A percentile compares a stretch with the other conserved stretches of the same genome.
phyloP scores from a whole-genome alignment of 495 filamentous ascomycete genomes.

The Aeminium ludgeri region DNA sequence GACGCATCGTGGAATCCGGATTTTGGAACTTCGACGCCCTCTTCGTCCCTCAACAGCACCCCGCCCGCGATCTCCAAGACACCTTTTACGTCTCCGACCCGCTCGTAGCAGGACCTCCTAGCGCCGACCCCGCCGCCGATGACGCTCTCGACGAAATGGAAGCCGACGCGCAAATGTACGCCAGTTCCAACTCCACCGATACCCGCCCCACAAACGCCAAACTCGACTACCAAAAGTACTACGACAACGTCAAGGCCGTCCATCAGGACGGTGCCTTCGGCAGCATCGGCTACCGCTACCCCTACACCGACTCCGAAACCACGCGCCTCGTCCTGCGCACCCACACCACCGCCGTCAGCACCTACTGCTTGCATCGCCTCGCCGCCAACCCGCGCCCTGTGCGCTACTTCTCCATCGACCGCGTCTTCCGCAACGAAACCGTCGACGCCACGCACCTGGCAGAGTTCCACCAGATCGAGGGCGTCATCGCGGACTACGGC shows the following conservation, averaged over 20 bases:
- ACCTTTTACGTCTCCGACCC: conserved; percentile 97
- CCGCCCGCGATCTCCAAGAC: conserved; percentile 88
- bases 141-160: conserved; percentile 24
- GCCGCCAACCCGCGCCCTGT: conserved; percentile 66
- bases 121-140: conserved; percentile 42
- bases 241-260: conserved; percentile 65
- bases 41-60: conserved; percentile 94
- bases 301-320: conserved; percentile 79
- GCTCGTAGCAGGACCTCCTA: conserved; percentile 53
- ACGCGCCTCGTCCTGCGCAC: conserved; percentile 81
- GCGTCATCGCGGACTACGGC: conserved; percentile 90
- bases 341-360: conserved; percentile 82
- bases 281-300: conserved; percentile 87
- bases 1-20: conserved; percentile 71
- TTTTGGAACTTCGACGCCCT: conserved; percentile 99
- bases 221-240: conserved; percentile 66
- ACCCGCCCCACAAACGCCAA: conserved; percentile 28
- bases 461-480: conserved; percentile 97
- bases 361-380: conserved; percentile 76
- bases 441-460: conserved; percentile 93
- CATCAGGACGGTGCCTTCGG: conserved; percentile 79
- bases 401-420: conserved; percentile 92
- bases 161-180: conserved; percentile 19
- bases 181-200: conserved; percentile 10
- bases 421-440: conserved; percentile 90